Base-by-base conservation (phyloP, 129 eudicot genomes). In the Lonicera japonica region DNA sequence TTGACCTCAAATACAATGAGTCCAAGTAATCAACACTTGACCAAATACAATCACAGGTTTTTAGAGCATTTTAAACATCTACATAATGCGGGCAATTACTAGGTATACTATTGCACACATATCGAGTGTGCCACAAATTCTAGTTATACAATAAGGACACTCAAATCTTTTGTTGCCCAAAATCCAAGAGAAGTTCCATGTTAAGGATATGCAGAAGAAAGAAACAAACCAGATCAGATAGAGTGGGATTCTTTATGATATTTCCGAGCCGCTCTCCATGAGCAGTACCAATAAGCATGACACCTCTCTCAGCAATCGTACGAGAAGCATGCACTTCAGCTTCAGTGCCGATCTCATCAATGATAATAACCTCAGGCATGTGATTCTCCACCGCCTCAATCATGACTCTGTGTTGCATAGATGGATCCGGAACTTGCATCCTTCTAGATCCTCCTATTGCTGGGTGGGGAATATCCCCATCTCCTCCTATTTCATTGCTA, bases 301-400 rank as follows among this genome's bases (percentile, higher is more conserved):
- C 83, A 38, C 96, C 96, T 84, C 94, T 82, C 69, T 88, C 82
- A 12, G 96, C 92, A 67, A 88, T 88, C 2, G 96, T 73, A 39
- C 84, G 77, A 64, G 89, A 84, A 79, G 96, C 94, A 19, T 40
- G 66, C 56, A 79, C 94, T 70, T 88, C 96, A 58, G 76, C 80
- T 57, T 77, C 76, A 13, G 94, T 88, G 69, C 96, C 81, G 54
- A 88, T 84, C 78, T 88, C 96, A 70, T 88, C 96, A 61, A 88
- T 67, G 66, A 84, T 79, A 23, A 88, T 81, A 61, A 84, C 94
- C 76, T 88, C 79, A 54, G 96, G 96, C 96, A 82, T 88, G 89
- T 88, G 96, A 82, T 88, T 88, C 58, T 88, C 94, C 53, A 88
- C 94, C 19, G 96, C 96, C 78, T 88, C 96, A 43, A 82, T 82